phyloP scores from a whole-genome alignment of 2,329 filamentous ascomycete species.

The Colletotrichum sojae region DNA sequence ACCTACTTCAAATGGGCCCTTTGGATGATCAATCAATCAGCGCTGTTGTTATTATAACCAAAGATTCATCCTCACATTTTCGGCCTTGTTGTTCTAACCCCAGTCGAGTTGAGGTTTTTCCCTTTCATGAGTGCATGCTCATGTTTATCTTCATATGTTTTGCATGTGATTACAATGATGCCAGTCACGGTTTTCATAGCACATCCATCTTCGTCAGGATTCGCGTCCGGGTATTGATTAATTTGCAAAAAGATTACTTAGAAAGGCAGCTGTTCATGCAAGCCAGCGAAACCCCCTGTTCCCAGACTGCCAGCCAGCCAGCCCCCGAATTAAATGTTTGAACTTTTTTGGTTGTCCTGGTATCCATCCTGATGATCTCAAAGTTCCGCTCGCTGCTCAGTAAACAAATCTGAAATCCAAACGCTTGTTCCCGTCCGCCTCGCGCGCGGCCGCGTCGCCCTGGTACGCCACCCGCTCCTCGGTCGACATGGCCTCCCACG shows the following conservation, averaged over 20 bases:
- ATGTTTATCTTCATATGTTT: no score
- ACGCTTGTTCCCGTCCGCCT: constrained; percentile 62
- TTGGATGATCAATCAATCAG: constrained; percentile 14
- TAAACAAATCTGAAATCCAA: constrained; percentile 42
- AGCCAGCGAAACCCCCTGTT: neutral
- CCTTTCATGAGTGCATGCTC: no score
- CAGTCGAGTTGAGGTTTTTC: no score
- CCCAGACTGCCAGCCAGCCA: neutral
- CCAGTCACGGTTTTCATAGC: no score
- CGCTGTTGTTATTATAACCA: neutral
- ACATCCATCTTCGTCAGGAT: neutral
- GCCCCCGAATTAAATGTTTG: neutral
- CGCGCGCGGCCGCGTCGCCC: constrained; percentile 59
- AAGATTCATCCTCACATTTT: no score
- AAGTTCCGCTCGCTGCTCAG: constrained; percentile 14
- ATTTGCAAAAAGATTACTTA: constrained; percentile 2
- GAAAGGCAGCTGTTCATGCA: constrained; percentile 16
- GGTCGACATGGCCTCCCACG: constrained; percentile 54
- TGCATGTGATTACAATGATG: no score
- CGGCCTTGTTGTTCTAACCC: no score
- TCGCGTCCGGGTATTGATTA: neutral
- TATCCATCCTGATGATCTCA: no score
- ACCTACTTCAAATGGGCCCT: neutral
- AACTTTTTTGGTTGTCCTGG: neutral
- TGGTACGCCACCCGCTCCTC: constrained; percentile 53